Evolutionary conservation across 1,139 yeast genomes (phyloP).

Genomic region (Pichia terricola): DNA sequence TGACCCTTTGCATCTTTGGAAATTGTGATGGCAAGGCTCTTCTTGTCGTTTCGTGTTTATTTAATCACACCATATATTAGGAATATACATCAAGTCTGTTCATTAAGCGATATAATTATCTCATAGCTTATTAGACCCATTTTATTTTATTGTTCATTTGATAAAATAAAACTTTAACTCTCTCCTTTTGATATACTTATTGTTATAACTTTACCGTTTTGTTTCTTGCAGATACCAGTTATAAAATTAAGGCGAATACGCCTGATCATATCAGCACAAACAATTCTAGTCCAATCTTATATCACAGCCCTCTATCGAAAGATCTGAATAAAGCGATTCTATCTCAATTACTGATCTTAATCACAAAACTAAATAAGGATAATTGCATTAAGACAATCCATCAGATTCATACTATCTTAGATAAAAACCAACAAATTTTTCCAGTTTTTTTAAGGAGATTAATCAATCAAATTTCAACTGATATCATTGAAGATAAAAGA

Average conservation of each 20-base stretch:
- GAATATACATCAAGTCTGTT: too few relatives aligned
- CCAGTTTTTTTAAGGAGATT: conserved; percentile 28
- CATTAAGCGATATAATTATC: too few relatives aligned
- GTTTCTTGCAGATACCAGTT: conserved; percentile 10
- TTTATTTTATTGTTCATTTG: too few relatives aligned
- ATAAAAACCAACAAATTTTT: conserved; percentile 29
- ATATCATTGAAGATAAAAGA: conserved; percentile 20
- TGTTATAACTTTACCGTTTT: conserved; percentile 5
- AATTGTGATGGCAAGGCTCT: too few relatives aligned
- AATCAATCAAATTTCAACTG: conserved; percentile 27
- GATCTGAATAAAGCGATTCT: conserved; percentile 31
- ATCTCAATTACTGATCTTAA: conserved; percentile 45
- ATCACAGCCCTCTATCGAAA: conserved; percentile 11
- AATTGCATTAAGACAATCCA: conserved; percentile 34
- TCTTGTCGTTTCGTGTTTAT: too few relatives aligned
- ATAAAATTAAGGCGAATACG: conserved; percentile 16
- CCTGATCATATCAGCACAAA: conserved; percentile 8
- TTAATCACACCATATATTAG: too few relatives aligned
- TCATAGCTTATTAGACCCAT: too few relatives aligned
- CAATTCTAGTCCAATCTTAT: too few relatives aligned
- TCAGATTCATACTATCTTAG: conserved; percentile 41
- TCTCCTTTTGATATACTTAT: too few relatives aligned
- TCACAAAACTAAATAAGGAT: conserved; percentile 33
- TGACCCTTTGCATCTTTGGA: too few relatives aligned
- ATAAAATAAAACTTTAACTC: too few relatives aligned